Conservation (phyloP, 306 rosid genomes). For the Mimosa pudica region DNA sequence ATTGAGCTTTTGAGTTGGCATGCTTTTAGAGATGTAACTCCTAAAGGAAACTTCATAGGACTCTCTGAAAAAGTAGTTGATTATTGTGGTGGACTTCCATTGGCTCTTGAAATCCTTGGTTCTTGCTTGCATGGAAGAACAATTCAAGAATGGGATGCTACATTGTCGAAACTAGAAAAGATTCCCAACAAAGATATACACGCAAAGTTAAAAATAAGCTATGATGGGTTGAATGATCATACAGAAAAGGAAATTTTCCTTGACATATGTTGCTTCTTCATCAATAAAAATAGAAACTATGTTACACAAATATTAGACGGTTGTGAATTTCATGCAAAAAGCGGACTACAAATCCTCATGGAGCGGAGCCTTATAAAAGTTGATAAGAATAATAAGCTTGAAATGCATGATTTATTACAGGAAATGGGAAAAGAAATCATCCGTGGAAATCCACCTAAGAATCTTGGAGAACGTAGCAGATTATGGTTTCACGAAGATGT, state of each 20-base stretch:
- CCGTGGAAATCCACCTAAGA: neutral
- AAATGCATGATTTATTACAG: neutral
- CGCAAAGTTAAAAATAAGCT: neutral
- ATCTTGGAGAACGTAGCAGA: neutral
- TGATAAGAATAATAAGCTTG: conserved; percentile 13
- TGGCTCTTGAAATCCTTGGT: neutral
- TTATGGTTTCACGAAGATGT: neutral
- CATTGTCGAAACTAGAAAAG: neutral
- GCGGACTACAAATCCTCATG: neutral
- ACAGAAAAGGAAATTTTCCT: neutral
- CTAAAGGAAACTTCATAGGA: neutral
- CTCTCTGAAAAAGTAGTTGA: neutral
- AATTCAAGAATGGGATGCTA: neutral
- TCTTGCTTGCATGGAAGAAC: neutral
- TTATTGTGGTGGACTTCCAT: neutral
- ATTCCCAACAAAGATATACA: neutral
- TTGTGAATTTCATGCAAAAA: neutral
- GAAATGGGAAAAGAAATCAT: neutral
- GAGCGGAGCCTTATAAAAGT: neutral
- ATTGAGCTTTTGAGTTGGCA: neutral
- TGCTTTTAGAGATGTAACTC: neutral
- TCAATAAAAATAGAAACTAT: neutral
- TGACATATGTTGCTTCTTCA: neutral
- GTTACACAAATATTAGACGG: neutral
- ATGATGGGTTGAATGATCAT: neutral